Evolutionary conservation across 2,329 filamentous ascomycete genomes (phyloP).

Genomic region (Arachnomyces sp.): DNA sequence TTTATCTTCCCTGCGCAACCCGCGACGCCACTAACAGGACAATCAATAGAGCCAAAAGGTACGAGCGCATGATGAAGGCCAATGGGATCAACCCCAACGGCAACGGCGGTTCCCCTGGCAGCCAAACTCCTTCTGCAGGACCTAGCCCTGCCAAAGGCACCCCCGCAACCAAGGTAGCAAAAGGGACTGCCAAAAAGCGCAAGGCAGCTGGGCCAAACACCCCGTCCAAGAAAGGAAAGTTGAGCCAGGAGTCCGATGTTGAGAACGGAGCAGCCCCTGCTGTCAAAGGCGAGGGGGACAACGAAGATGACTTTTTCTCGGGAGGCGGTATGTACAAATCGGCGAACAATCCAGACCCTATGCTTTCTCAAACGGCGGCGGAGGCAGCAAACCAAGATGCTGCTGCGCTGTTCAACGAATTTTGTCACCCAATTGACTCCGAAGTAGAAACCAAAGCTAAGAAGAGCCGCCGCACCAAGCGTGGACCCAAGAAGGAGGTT

Average conservation of each 20-base stretch:
- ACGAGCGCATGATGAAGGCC: constrained; percentile 56
- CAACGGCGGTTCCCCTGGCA: neutral
- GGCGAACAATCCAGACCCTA: no score
- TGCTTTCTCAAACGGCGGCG: no score
- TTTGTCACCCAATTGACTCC: constrained; percentile 2
- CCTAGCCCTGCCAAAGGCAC: constrained; percentile 15
- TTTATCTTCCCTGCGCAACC: neutral
- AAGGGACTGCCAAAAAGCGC: constrained; percentile 10
- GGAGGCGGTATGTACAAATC: no score
- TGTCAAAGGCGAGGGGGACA: neutral
- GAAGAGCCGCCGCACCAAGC: constrained; percentile 1
- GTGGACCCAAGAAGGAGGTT: constrained; percentile 12
- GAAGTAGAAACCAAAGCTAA: constrained; percentile 11
- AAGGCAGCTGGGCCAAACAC: constrained; percentile 6
- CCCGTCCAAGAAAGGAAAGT: constrained; percentile 18
- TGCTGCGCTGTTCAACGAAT: no score
- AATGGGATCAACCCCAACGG: constrained; percentile 39
- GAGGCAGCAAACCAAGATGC: no score
- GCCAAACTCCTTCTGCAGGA: neutral
- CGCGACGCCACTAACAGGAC: constrained; percentile 2
- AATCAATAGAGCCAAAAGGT: constrained; percentile 53
- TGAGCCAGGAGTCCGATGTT: constrained; percentile 6
- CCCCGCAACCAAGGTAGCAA: constrained; percentile 15
- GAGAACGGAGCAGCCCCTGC: constrained; percentile 10
- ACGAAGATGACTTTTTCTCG: no score